These are phyloP conservation scores for Elaeis oleifera DNA, from an alignment of 202 grass and related monocot genomes.

Conservation along the genomic window DNA sequence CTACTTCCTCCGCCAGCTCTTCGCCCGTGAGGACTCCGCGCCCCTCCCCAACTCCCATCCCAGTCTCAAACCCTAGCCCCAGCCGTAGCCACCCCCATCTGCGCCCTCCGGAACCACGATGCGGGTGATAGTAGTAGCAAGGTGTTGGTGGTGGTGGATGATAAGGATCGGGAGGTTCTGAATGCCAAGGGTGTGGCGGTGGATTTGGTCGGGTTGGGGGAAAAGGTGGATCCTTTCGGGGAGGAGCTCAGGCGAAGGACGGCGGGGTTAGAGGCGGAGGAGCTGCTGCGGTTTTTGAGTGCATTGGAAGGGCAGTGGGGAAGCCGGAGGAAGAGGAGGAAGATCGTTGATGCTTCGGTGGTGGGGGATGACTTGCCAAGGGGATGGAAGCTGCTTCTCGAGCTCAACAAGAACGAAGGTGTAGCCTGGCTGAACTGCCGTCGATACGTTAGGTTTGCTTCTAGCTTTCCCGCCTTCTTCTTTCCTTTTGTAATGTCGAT, in stretches of 20 bases:
- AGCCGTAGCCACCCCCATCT: constrained; percentile 13
- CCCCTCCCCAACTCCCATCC: constrained; percentile 4
- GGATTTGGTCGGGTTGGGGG: constrained; percentile 53
- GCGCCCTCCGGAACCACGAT: not conserved
- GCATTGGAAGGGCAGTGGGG: constrained; percentile 55
- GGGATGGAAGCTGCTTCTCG: constrained; percentile 76
- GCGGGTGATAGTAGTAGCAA: not conserved
- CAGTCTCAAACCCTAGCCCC: constrained; percentile 33
- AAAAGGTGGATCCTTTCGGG: constrained; percentile 35
- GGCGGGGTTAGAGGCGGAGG: constrained; percentile 32
- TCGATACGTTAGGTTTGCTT: constrained; percentile 67
- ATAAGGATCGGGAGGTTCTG: constrained; percentile 49
- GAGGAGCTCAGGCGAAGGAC: constrained; percentile 57
- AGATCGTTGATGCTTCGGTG: constrained; percentile 59
- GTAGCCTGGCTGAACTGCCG: constrained; percentile 39
- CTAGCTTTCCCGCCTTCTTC: not conserved
- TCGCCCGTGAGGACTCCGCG: constrained; percentile 27
- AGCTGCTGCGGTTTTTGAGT: constrained; percentile 51
- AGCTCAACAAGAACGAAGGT: constrained; percentile 57
- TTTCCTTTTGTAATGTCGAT: not conserved
- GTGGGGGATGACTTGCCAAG: constrained; percentile 78
- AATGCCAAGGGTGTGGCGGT: constrained; percentile 56
- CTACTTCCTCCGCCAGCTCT: constrained; percentile 51
- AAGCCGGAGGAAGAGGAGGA: constrained; percentile 42
- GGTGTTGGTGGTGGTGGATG: constrained; percentile 17